These are phyloP conservation scores for Sporobolomyces roseus DNA, from an alignment of 768 basidiomycete species.

Conservation along the genomic window DNA sequence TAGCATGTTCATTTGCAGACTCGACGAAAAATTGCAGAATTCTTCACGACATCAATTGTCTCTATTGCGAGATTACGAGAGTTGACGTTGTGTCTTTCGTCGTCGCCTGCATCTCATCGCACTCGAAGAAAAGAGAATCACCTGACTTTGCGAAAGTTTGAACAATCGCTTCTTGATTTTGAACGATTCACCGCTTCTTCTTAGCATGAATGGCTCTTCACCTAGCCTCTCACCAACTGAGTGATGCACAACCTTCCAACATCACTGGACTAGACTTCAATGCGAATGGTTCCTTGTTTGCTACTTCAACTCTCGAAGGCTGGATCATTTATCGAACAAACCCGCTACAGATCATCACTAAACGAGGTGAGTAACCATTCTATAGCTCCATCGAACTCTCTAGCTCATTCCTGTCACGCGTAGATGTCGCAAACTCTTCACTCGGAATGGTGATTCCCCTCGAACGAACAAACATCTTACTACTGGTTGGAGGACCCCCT, in stretches of 20 bases:
- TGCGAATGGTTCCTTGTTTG: constrained; percentile 17
- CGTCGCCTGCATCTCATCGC: no score
- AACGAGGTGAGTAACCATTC: constrained; percentile 20
- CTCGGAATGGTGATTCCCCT: constrained; percentile 56
- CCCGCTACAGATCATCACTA: constrained; percentile 13
- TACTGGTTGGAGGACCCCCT: constrained; percentile 79
- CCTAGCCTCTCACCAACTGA: constrained; percentile 27
- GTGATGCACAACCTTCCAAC: constrained; percentile 19
- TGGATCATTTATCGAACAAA: constrained; percentile 34
- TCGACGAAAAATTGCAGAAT: background rate
- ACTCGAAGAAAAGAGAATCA: no score
- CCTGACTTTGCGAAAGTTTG: no score
- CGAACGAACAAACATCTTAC: constrained; percentile 75
- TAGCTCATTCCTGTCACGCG: no score
- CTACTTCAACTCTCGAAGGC: constrained; percentile 30
- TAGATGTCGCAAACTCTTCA: constrained; percentile 38
- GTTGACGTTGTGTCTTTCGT: no score
- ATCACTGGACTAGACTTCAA: constrained; percentile 16
- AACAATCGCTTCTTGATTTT: no score
- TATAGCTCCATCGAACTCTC: no score
- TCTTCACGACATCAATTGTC: no score
- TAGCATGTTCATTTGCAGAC: background rate
- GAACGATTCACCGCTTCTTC: no score
- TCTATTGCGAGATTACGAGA: no score
- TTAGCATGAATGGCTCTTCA: constrained; percentile 31